A percentile compares a stretch with the other conserved stretches of the same genome.
Conservation (phyloP, 805 yeast species). For the Starmerella scarabaei region DNA sequence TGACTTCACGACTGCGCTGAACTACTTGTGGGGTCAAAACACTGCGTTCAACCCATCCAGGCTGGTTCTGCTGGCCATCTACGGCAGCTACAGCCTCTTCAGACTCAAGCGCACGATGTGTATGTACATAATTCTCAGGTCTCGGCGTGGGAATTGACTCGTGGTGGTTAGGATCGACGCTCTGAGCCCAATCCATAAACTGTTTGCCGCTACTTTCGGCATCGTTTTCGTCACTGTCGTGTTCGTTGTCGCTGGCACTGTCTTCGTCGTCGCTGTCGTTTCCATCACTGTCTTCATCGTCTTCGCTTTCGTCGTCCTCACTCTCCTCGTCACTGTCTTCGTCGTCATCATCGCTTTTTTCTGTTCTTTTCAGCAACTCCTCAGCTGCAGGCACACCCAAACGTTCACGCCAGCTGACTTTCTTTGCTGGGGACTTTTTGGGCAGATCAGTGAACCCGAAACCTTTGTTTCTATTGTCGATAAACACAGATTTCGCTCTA, state of each 20-base stretch:
- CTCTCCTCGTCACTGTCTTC: neutral
- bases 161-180: conserved; percentile 38
- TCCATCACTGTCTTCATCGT: conserved; percentile 32
- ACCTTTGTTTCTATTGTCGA: conserved; percentile 54
- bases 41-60: conserved; percentile 29
- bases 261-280: neutral
- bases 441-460: conserved; percentile 32
- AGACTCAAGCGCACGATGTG: conserved; percentile 55
- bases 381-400: conserved; percentile 19
- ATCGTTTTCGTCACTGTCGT: conserved; percentile 24
- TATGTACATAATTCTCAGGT: conserved; percentile 38
- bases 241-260: conserved; percentile 41
- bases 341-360: neutral
- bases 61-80: conserved; percentile 34
- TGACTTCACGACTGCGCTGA: conserved; percentile 52
- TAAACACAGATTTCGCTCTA: conserved; percentile 28
- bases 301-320: conserved; percentile 30
- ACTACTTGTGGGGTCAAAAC: conserved; percentile 50
- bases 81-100: conserved; percentile 68
- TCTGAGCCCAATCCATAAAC: conserved; percentile 84
- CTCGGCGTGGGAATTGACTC: conserved; percentile 45
- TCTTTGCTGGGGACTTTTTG: conserved; percentile 17
- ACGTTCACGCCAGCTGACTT: conserved; percentile 19
- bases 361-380: conserved; percentile 4
- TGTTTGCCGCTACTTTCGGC: conserved; percentile 38